phyloP scores from a whole-genome alignment of 108 stramenopile species.

The Epipyxis sp. region DNA sequence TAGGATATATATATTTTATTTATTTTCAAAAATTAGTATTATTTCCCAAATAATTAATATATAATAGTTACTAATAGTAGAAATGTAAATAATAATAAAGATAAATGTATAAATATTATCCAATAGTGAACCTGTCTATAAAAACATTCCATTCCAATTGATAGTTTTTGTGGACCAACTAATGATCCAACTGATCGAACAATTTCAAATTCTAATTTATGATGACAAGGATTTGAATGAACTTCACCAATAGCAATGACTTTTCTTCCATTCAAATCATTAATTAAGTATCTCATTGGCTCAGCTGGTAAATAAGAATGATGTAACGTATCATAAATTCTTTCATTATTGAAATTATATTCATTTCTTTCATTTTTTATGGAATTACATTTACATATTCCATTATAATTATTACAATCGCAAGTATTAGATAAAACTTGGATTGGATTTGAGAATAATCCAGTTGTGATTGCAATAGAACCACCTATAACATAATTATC shows the following conservation, averaged over 20 bases:
- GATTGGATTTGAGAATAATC: no score
- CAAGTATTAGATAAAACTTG: no score
- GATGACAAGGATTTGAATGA: constrained; percentile 51
- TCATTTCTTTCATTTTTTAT: no score
- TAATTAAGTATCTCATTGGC: neutral
- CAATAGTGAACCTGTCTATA: constrained; percentile 55
- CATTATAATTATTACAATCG: no score
- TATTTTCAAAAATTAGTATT: no score
- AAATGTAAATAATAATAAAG: no score
- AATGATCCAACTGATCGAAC: constrained; percentile 40
- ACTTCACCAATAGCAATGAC: constrained; percentile 35
- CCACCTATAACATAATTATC: no score
- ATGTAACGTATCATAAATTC: neutral
- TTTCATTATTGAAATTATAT: neutral
- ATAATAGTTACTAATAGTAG: no score
- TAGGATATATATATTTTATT: no score
- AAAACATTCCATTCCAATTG: constrained; percentile 53
- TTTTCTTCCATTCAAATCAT: neutral
- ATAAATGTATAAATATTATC: neutral
- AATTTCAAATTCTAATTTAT: constrained; percentile 48
- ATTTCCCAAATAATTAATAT: no score
- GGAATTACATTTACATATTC: no score
- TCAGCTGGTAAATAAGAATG: neutral
- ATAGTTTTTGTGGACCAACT: constrained; percentile 34
- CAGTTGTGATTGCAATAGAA: no score